A percentile compares a stretch with the other conserved stretches of the same genome.
These are phyloP conservation scores for Leishmania guyanensis DNA, from an alignment of 208 protist species.

Conservation along the genomic window DNA sequence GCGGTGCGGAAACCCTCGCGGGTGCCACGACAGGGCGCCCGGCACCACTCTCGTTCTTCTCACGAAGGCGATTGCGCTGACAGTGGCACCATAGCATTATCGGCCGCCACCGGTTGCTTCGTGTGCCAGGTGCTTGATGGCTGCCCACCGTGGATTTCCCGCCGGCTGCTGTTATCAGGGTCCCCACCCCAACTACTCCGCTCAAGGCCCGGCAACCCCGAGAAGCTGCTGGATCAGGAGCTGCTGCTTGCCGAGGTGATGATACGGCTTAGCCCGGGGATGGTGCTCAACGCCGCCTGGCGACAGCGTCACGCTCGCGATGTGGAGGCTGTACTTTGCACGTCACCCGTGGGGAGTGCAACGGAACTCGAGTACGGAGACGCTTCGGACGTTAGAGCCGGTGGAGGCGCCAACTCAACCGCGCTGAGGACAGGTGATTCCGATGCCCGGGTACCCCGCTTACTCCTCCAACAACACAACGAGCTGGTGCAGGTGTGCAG, in stretches of 20 bases:
- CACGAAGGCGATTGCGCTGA: not conserved
- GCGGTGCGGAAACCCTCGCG: not conserved
- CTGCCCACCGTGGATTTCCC: constrained; percentile 7
- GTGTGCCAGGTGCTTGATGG: constrained; percentile 13
- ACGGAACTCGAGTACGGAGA: not conserved
- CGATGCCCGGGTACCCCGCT: not conserved
- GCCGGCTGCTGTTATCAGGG: constrained; percentile 1
- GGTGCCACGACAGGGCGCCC: not conserved
- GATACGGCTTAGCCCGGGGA: not conserved
- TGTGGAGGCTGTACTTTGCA: not conserved
- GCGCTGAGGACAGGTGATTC: not conserved
- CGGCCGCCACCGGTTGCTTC: not conserved
- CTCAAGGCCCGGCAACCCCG: not conserved
- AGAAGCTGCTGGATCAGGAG: not conserved
- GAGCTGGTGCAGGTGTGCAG: not conserved
- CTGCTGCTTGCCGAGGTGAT: not conserved
- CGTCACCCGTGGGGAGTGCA: not conserved
- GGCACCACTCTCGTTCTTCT: not conserved
- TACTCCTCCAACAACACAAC: not conserved
- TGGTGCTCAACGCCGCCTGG: not conserved
- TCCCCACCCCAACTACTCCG: not conserved
- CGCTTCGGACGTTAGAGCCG: not conserved
- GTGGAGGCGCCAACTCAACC: not conserved
- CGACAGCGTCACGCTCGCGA: not conserved
- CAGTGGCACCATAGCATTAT: not conserved